Evolutionary conservation across 306 rosid species (phyloP).

Genomic region (Parietaria judaica): DNA sequence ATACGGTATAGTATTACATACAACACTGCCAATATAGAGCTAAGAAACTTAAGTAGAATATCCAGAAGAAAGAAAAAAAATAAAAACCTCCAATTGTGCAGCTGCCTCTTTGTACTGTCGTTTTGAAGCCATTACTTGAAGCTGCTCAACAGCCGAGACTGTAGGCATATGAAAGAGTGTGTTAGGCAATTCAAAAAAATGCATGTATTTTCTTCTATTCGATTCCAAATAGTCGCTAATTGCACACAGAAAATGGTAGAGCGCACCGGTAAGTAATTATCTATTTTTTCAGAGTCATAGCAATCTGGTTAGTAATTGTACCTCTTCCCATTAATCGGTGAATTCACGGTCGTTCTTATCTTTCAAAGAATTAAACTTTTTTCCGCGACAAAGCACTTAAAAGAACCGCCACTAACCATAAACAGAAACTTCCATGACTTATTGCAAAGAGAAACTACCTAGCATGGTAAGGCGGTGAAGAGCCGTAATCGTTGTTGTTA

Average conservation of each 20-base stretch:
- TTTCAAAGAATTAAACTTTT: too few species aligned
- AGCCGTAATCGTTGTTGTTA: constrained; percentile 92
- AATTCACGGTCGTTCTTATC: too few species aligned
- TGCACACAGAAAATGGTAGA: not conserved
- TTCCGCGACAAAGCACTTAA: too few species aligned
- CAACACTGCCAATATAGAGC: not conserved
- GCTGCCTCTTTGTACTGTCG: constrained; percentile 95
- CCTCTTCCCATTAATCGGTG: too few species aligned
- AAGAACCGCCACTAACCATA: not conserved
- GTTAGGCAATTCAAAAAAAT: not conserved
- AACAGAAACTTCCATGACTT: not conserved
- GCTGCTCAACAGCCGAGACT: constrained; percentile 99
- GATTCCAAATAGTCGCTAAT: not conserved
- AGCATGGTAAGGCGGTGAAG: constrained; percentile 98
- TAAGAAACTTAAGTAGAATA: not conserved
- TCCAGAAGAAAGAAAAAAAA: not conserved
- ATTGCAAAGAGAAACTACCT: constrained; percentile 29
- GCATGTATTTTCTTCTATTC: not conserved
- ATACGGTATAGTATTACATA: not conserved
- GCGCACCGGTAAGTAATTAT: not conserved
- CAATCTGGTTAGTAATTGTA: too few species aligned
- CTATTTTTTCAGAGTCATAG: too few species aligned
- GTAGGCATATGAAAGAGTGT: constrained; percentile 26
- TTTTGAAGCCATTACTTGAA: constrained; percentile 96
- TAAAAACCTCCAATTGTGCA: constrained; percentile 97